A percentile compares a stretch with the other conserved stretches of the same genome.
phyloP scores from a whole-genome alignment of 306 rosid genomes.

The Rosa lucieae region DNA sequence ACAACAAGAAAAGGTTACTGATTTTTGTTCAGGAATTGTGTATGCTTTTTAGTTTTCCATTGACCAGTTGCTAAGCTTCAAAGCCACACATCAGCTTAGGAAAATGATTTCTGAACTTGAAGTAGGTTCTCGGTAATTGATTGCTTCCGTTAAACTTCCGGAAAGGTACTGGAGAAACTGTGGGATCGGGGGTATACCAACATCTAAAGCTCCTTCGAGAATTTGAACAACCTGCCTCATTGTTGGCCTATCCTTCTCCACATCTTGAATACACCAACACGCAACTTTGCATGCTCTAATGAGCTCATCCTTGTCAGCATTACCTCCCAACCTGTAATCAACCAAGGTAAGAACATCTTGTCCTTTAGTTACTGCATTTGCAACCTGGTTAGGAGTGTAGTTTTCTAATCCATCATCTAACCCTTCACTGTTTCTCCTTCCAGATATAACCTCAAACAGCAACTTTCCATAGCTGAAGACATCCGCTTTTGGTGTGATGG shows the following conservation, averaged over 20 bases:
- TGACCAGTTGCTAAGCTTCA: background rate
- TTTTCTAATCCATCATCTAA: constrained; percentile 21
- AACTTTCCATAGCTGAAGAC: constrained; percentile 43
- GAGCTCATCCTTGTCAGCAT: constrained; percentile 25
- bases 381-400: constrained; percentile 35
- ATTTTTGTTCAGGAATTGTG: background rate
- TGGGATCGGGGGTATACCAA: constrained; percentile 30
- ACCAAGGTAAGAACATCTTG: constrained; percentile 24
- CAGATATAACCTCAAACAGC: constrained; percentile 38
- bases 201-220: constrained; percentile 28
- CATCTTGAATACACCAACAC: constrained; percentile 41
- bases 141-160: background rate
- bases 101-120: background rate
- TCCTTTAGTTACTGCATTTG: constrained; percentile 25
- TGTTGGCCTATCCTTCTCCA: constrained; percentile 32
- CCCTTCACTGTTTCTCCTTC: constrained; percentile 37
- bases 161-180: background rate
- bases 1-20: background rate
- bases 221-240: constrained; percentile 38
- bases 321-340: constrained; percentile 27
- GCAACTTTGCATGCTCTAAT: constrained; percentile 31
- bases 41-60: background rate
- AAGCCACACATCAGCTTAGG: background rate
- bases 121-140: background rate
- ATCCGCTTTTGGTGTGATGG: constrained; percentile 46